Evolutionary conservation across 2,329 filamentous ascomycete genomes (phyloP), one percentile per base, ranked within the genome.

Genomic region (Alternaria brassicicola): DNA sequence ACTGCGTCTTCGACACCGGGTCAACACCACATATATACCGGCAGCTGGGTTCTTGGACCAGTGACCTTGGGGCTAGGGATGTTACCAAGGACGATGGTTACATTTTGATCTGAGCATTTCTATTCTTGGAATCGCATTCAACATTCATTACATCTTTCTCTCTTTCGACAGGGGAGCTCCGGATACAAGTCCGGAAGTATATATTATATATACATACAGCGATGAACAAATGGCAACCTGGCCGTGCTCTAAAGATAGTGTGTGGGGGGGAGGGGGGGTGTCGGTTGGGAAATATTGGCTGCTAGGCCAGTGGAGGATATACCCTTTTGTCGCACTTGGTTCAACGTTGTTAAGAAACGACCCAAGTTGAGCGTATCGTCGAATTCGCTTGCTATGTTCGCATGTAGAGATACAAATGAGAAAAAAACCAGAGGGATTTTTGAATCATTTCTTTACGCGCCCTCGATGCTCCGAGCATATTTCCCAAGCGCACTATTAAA

Each of bases 181-280:
- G 36, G 53, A 56, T 33, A 51, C 33, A 45, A 26, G 30, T 42
- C 54, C 36, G 39, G 39, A 57, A 57, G 39, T 43, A 35, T 52
- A 35, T 45, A 28, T 31, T 43, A 35, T 52, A 35, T 45, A 28
- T 31, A 39, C 10, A 52, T n/a, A 30, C 13, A 26, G 19, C 36
- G 23, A 17, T 41, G 41, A 31, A 17, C 13, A 42, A 23, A 23
- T 19, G 12, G 30, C 30, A 47, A 19, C 21, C 21, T 47, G 42
- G 30, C 42, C 46, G 19, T 23, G 30, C 38, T 42, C 50, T 53
- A 33, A 53, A 45, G 28, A 33, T 43, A 31, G 50, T 23, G 3
- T 36, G 31, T 49, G 17, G 47, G 47, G 47, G 25, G n/a, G n/a
- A n/a, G n/a, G n/a, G n/a, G n/a, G n/a, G n/a, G n/a, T n/a, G n/a